Conservation (phyloP, 1,284 basidiomycete genomes). For the Leccinum pachyderme region DNA sequence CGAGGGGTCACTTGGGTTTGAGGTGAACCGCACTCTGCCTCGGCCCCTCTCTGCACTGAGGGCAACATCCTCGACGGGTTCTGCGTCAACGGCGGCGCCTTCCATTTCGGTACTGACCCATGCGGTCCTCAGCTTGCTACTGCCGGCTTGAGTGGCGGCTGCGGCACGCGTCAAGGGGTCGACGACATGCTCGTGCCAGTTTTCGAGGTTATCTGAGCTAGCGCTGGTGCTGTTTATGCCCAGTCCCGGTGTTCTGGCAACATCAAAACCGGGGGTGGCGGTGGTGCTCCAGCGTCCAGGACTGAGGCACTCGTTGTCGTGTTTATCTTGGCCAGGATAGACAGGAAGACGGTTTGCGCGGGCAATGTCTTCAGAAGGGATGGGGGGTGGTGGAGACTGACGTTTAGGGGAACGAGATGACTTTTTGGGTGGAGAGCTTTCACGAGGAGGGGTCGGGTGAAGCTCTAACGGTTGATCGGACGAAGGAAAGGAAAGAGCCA, state of each 20-base stretch:
- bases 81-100: constrained; percentile 18
- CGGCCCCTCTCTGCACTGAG: constrained; percentile 10
- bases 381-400: constrained; percentile 30
- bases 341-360: constrained; percentile 31
- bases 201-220: constrained; percentile 20
- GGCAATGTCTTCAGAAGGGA: constrained; percentile 30
- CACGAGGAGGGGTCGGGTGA: constrained; percentile 23
- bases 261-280: constrained; percentile 56
- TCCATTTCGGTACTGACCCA: constrained; percentile 35
- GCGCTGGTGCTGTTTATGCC: constrained; percentile 7
- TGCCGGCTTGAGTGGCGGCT: neutral
- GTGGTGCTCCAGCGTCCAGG: constrained; percentile 62
- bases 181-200: constrained; percentile 26
- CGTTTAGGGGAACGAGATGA: constrained; percentile 23
- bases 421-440: constrained; percentile 18
- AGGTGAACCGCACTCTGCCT: constrained; percentile 18
- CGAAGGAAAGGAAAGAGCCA: constrained; percentile 8
- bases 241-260: constrained; percentile 9
- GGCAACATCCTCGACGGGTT: constrained; percentile 16
- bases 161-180: constrained; percentile 15
- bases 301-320: constrained; percentile 38
- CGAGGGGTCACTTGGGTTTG: constrained; percentile 5
- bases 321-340: constrained; percentile 14
- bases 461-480: constrained; percentile 22
- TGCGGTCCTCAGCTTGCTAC: constrained; percentile 13